Base-by-base conservation (phyloP, 495 filamentous ascomycete genomes). In the Neurospora sp. region DNA sequence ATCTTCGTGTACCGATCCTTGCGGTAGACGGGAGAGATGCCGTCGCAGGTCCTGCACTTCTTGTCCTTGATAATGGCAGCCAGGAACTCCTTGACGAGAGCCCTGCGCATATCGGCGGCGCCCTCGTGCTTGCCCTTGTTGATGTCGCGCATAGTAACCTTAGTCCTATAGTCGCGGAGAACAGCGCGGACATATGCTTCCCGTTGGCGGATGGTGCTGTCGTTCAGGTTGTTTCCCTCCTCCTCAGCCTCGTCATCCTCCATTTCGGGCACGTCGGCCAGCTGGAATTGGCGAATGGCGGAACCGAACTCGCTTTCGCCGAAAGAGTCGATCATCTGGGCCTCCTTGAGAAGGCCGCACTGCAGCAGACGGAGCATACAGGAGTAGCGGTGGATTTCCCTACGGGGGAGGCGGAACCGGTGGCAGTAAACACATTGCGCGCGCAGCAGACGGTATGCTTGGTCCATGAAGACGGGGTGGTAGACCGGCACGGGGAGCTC, bases 391-490 rank as follows among this genome's bases (percentile, higher is more conserved):
- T 96, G 91, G 74, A 96, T 83, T 75, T 91, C 87, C 44, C 87
- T 83, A 69, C 91, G 89, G 27, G 91, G 83, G 81, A 97, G 84
- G 77, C 91, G 93, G 74, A 98, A 86, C 59, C 88, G 88, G 76
- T 93, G 90, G 83, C 96, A 99, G 82, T 95, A 97, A 70, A 90
- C 86, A 81, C 96, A 99, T 83, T 93, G 92, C 48, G 91, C 90
- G 70, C 93, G 89, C 41, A 99, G 85, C 20, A 99, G 83, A 38
- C 93, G 89, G 70, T 94, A 87, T 70, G 92, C 85, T 81, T 97
- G 95, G 79, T 96, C 93, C 85, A 99, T 91, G 81, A 97, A 97
- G 1, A 93, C 91, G 35, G 94, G 91, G 83, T 98, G 95, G 79
- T 98, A 99, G 69, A 97, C 90, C 59, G 91, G 92, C 12, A 94